phyloP scores from a whole-genome alignment of 306 rosid genomes.

The Malus sieversii region DNA sequence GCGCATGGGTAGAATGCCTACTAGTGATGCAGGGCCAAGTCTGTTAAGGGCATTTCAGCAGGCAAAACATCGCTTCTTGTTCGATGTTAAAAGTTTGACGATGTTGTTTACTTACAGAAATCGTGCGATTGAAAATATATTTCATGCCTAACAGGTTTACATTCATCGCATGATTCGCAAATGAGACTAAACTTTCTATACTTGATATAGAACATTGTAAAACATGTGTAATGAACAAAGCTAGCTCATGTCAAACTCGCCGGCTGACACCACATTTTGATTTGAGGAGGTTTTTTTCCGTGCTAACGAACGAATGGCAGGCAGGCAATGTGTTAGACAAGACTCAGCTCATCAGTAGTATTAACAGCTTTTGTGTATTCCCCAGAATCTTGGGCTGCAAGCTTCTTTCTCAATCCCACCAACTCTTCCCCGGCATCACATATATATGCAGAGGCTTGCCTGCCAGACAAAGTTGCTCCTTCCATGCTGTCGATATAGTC shows the following conservation, averaged over 20 bases:
- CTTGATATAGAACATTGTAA: background rate
- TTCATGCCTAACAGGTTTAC: background rate
- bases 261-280: background rate
- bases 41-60: background rate
- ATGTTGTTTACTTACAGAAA: background rate
- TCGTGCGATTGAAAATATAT: background rate
- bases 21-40: background rate
- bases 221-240: slow-evolving; percentile 7
- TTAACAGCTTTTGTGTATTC: slow-evolving; percentile 29
- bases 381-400: slow-evolving; percentile 31
- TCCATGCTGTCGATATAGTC: slow-evolving; percentile 99
- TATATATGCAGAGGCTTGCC: slow-evolving; percentile 82
- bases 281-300: background rate
- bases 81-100: background rate
- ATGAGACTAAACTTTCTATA: background rate
- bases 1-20: background rate
- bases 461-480: slow-evolving; percentile 95
- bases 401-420: slow-evolving; percentile 59
- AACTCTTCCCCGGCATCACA: slow-evolving; percentile 80
- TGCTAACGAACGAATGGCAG: background rate
- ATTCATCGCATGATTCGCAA: background rate
- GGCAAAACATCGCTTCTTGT: background rate
- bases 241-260: background rate
- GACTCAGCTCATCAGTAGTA: slow-evolving; percentile 62
- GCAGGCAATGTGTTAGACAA: slow-evolving; percentile 38